Percentiles rank a stretch among this genome's conserved stretches.
These are phyloP conservation scores for Paraphoma sp. DNA, from an alignment of 2,329 filamentous ascomycete species.

Conservation along the genomic window DNA sequence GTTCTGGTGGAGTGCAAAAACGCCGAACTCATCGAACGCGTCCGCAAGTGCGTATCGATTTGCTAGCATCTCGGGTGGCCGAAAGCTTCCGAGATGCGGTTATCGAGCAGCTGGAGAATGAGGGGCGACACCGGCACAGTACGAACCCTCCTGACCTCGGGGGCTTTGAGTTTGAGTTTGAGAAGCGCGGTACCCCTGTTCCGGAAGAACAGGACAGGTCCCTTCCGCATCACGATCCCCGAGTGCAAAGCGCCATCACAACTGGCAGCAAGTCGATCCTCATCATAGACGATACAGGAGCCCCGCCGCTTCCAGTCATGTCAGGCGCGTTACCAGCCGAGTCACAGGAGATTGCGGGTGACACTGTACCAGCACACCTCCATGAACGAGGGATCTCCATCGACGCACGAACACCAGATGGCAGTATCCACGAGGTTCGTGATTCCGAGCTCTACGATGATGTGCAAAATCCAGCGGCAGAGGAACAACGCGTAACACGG, in stretches of 20 bases:
- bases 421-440: conserved; percentile 11
- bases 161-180: conserved; percentile 47
- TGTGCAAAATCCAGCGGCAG: conserved; percentile 9
- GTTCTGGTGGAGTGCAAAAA: conserved; percentile 39
- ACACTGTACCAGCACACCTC: not conserved
- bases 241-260: conserved; percentile 66
- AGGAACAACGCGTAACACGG: conserved; percentile 25
- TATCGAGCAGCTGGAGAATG: conserved; percentile 62
- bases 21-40: conserved; percentile 36
- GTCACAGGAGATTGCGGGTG: conserved; percentile 12
- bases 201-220: conserved; percentile 13
- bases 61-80: conserved; percentile 78
- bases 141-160: conserved; percentile 29
- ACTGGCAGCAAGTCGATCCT: conserved; percentile 88
- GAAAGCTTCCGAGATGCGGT: conserved; percentile 82
- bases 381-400: conserved; percentile 24
- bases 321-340: conserved; percentile 54
- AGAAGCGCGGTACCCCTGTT: conserved; percentile 24
- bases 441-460: conserved; percentile 30
- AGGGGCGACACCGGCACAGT: conserved; percentile 30
- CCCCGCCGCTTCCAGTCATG: conserved; percentile 62
- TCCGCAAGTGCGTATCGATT: conserved; percentile 73
- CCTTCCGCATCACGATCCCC: conserved; percentile 38
- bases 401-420: conserved; percentile 21
- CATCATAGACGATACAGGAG: conserved; percentile 75